These are phyloP conservation scores for Quercus robur DNA, from an alignment of 306 rosid species.

Conservation along the genomic window DNA sequence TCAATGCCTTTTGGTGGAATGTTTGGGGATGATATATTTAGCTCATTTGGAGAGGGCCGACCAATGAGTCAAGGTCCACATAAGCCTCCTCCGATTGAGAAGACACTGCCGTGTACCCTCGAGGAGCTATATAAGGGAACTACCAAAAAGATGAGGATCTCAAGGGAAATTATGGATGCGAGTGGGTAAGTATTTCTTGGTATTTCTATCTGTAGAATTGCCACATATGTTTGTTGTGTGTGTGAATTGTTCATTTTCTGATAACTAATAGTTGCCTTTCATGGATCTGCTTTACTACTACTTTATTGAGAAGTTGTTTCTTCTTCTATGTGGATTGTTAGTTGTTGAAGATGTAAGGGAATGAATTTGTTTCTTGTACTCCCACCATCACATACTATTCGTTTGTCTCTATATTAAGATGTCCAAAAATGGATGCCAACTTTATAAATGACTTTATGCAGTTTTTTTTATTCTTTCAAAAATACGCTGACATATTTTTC, in stretches of 20 bases:
- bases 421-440: neutral
- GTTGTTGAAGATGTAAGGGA: neutral
- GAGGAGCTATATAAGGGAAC: slow-evolving; percentile 83
- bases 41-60: slow-evolving; percentile 60
- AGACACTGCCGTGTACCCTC: slow-evolving; percentile 60
- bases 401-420: neutral
- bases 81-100: slow-evolving; percentile 68
- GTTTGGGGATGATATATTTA: slow-evolving; percentile 64
- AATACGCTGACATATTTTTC: neutral
- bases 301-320: neutral
- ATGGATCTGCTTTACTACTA: neutral
- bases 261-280: neutral
- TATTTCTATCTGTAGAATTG: neutral
- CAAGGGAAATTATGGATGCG: slow-evolving; percentile 70
- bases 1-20: slow-evolving; percentile 67
- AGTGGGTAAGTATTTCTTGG: slow-evolving; percentile 61
- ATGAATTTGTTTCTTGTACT: neutral
- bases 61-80: slow-evolving; percentile 64
- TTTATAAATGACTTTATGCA: neutral
- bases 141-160: slow-evolving; percentile 82
- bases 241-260: neutral
- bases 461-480: neutral
- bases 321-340: neutral
- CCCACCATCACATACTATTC: neutral
- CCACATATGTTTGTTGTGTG: neutral